Evolutionary conservation across 768 basidiomycete species (phyloP), one percentile per base, ranked within the genome.

Genomic region (Fomitopsis pulvina): DNA sequence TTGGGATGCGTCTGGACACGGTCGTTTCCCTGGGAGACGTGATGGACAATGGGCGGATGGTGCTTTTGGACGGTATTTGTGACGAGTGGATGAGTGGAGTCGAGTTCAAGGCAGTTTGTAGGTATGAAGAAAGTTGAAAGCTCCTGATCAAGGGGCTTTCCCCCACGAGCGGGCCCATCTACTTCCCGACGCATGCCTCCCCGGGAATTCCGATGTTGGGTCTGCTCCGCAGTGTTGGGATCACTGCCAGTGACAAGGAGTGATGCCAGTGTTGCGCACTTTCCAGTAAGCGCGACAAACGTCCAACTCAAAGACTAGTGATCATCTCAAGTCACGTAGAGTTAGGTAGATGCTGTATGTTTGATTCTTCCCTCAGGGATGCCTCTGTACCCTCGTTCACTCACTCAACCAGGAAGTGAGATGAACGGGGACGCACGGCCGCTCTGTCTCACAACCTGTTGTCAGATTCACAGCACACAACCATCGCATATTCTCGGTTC

Each of bases 201-300:
- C 92, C 2, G 95, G 95, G 5, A 98, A 97, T 62, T 92, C 93
- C 60, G 95, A 98, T 59, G 74, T 87, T 28, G 89, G 87, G 81
- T 88, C 63, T 51, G 74, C n/a, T n/a, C n/a, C n/a, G n/a, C n/a
- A n/a, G n/a, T n/a, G n/a, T 20, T 45, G 39, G 27, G 16, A 25
- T 54, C 37, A 55, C 30, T 47, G 9, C 25, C 29, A 29, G 41
- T 45, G 7, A 53, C 45, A 26, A 22, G n/a, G n/a, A n/a, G n/a
- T n/a, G n/a, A n/a, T n/a, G n/a, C n/a, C n/a, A n/a, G n/a, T n/a
- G n/a, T n/a, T n/a, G n/a, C n/a, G n/a, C n/a, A n/a, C n/a, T n/a
- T n/a, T n/a, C n/a, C n/a, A n/a, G n/a, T n/a, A n/a, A n/a, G n/a
- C n/a, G n/a, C n/a, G n/a, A n/a, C n/a, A n/a, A n/a, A n/a, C n/a